These are phyloP conservation scores for Candida awuae DNA, from an alignment of 805 yeast genomes.

Conservation along the genomic window DNA sequence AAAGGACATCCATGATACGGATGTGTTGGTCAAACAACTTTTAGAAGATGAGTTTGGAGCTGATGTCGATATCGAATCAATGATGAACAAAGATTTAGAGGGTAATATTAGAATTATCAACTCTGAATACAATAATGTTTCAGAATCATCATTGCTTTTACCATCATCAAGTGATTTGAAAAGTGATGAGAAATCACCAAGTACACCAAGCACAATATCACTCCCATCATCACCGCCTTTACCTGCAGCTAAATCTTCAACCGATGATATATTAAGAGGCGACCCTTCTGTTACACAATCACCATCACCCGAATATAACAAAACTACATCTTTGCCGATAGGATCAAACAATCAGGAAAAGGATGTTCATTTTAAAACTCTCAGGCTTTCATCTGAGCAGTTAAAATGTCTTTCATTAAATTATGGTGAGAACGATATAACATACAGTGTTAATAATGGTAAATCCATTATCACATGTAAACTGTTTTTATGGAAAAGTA, in stretches of 20 bases:
- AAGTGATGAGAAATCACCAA: background rate
- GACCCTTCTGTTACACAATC: background rate
- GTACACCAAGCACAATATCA: too few species aligned
- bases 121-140: conserved; percentile 5
- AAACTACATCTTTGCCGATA: too few species aligned
- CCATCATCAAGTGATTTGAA: background rate
- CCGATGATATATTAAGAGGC: background rate
- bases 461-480: conserved; percentile 67
- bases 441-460: conserved; percentile 76
- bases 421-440: conserved; percentile 70
- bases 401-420: conserved; percentile 62
- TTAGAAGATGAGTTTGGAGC: conserved; percentile 68
- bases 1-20: conserved; percentile 67
- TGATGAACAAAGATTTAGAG: conserved; percentile 50
- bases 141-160: conserved; percentile 1
- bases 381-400: conserved; percentile 87
- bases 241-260: conserved; percentile 4
- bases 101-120: conserved; percentile 55
- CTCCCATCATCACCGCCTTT: background rate
- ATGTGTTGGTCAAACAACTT: conserved; percentile 63
- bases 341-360: conserved; percentile 11
- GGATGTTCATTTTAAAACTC: conserved; percentile 63
- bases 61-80: conserved; percentile 36
- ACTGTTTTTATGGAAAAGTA: conserved; percentile 74
- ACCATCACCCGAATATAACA: conserved; percentile 13